Percentiles rank a stretch among this genome's conserved stretches.
Conservation (phyloP, 2,329 filamentous ascomycete genomes). For the Escovopsis sp. region DNA sequence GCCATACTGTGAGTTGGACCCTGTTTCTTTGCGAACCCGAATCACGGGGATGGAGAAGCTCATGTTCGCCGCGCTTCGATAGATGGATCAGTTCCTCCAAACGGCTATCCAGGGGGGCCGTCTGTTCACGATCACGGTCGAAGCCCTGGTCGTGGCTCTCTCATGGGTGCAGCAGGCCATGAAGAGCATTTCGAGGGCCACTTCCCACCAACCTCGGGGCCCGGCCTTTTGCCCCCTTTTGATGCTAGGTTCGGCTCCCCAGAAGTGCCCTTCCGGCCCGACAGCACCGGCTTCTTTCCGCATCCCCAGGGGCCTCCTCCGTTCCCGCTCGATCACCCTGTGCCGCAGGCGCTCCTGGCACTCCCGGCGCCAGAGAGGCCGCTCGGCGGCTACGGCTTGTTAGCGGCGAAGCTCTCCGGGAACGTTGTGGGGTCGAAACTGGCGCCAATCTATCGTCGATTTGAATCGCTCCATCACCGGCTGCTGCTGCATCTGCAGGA, state of each 20-base stretch:
- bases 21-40: too few species aligned
- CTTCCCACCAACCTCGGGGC: not conserved
- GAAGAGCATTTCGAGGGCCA: not conserved
- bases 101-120: too few species aligned
- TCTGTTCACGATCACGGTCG: not conserved
- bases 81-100: too few species aligned
- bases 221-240: not conserved
- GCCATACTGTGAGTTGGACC: not conserved
- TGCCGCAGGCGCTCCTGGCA: not conserved
- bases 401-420: slow-evolving; percentile 37
- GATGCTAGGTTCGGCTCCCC: slow-evolving; percentile 2
- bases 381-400: slow-evolving; percentile 45
- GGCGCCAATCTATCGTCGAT: slow-evolving; percentile 64
- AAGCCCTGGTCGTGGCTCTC: not conserved
- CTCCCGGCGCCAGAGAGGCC: slow-evolving; percentile 21
- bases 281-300: not conserved
- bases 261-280: slow-evolving; percentile 2
- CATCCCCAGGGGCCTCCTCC: slow-evolving; percentile 1
- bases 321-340: slow-evolving; percentile 1
- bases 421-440: slow-evolving; percentile 15
- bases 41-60: too few species aligned
- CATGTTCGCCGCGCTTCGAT: too few species aligned
- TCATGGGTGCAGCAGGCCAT: not conserved
- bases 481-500: slow-evolving; percentile 74
- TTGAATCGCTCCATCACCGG: slow-evolving; percentile 69